A percentile compares a stretch with the other conserved stretches of the same genome.
Conservation (phyloP, 352 stramenopile genomes). For the Nothophytophthora sp. region DNA sequence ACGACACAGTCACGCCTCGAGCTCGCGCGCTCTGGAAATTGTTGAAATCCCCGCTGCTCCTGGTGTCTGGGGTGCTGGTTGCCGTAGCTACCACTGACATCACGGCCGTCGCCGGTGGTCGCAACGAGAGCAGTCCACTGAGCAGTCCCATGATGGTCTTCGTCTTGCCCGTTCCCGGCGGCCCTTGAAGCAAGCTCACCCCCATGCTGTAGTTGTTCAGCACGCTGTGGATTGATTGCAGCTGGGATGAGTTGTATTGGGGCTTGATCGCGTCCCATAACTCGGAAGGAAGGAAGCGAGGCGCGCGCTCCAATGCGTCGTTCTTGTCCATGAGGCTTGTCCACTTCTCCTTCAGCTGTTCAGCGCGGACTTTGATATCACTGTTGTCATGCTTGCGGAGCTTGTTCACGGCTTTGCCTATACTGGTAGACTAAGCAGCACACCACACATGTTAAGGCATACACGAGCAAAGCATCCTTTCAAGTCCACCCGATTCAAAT, state of each 20-base stretch:
- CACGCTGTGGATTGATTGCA: conserved; percentile 87
- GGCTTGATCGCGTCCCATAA: conserved; percentile 75
- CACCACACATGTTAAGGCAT: neutral
- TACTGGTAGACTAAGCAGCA: conserved; percentile 66
- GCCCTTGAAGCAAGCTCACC: conserved; percentile 93
- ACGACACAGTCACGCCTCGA: conserved; percentile 17
- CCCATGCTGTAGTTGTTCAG: conserved; percentile 87
- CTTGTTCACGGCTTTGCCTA: conserved; percentile 86
- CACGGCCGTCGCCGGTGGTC: conserved; percentile 49
- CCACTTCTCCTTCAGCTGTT: conserved; percentile 78
- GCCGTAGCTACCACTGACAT: conserved; percentile 27
- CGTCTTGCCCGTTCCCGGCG: conserved; percentile 95
- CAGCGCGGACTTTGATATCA: conserved; percentile 47
- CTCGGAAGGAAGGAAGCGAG: conserved; percentile 59
- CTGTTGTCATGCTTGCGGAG: conserved; percentile 73
- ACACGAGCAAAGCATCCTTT: too few relatives aligned
- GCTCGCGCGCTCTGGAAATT: conserved; percentile 54
- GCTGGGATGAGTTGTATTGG: conserved; percentile 87
- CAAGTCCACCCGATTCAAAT: too few relatives aligned
- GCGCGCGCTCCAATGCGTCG: conserved; percentile 53
- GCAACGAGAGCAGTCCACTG: conserved; percentile 71
- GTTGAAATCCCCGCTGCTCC: conserved; percentile 33
- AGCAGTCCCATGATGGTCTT: conserved; percentile 90
- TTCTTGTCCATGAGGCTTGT: conserved; percentile 71
- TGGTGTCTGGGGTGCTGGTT: conserved; percentile 14